Percentiles rank a stretch among this genome's conserved stretches.
Evolutionary conservation across 805 yeast species (phyloP).

Genomic region (Wickerhamomyces chambardii): DNA sequence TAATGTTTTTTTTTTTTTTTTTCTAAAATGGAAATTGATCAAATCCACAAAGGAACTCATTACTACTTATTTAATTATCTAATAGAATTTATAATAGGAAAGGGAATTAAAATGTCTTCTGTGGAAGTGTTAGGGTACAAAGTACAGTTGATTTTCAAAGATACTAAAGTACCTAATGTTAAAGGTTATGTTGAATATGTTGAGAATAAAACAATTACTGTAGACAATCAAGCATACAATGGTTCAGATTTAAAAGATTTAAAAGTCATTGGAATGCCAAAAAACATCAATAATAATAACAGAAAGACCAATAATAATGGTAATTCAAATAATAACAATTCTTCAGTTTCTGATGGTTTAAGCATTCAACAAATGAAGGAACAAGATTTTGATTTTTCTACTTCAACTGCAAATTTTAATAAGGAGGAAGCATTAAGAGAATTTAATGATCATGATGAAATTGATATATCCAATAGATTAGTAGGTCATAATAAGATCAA

Average conservation of each 20-base stretch:
- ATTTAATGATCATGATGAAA: conserved; percentile 53
- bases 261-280: conserved; percentile 47
- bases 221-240: neutral
- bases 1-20: no score
- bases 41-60: no score
- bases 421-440: conserved; percentile 74
- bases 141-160: neutral
- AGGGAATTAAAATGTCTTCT: neutral
- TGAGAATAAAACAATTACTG: neutral
- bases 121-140: neutral
- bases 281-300: conserved; percentile 14
- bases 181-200: neutral
- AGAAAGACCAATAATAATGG: conserved; percentile 5
- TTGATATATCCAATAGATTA: conserved; percentile 51
- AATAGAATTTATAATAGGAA: no score
- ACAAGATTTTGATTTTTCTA: conserved; percentile 79
- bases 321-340: conserved; percentile 3
- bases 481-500: conserved; percentile 62
- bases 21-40: no score
- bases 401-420: conserved; percentile 75
- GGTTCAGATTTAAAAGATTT: conserved; percentile 41
- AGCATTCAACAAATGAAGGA: conserved; percentile 33
- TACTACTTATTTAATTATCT: no score
- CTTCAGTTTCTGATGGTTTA: conserved; percentile 4
- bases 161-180: neutral